Base-by-base conservation (phyloP, 2,329 filamentous ascomycete genomes). In the Verruconis gallopava region DNA sequence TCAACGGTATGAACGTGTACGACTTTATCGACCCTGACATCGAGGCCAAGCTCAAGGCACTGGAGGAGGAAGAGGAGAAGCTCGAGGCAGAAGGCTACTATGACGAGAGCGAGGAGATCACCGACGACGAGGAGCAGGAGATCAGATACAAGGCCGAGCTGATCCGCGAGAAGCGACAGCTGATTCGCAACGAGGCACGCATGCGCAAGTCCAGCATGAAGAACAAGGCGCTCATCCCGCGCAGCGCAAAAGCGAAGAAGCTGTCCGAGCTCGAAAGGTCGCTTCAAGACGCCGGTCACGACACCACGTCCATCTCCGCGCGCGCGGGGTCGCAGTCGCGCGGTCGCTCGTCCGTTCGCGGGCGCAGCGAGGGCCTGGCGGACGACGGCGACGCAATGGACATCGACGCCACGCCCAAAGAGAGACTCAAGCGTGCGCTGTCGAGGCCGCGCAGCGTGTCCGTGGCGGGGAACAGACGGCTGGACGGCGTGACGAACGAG, bases 1-100 rank as follows among this genome's bases (percentile, higher is more conserved):
- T 88, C 62, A 79, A 96, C 57, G 91, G 91, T 62, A 88, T 89
- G 73, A 98, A 98, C 61, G 84, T 98, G 44, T 91, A 89, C 66
- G 91, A 98, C 64, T 98, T 85, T 62, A 78, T 98, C 56, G 91
- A 96, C 55, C 88, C 89, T 1, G 93, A 98, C 43, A 98, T 98
- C 57, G 91, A 94, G 55, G 74, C 78, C 51, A 96, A 94, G 69
- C 75, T 98, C 38, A 79, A 81, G 40, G 85, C 85, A 43, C 72
- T 98, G 22, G 91, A 98, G 63, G 88, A 88, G 48, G 93, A 98
- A 58, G 91, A 98, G 62, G 89, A 94, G 66, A 81, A 81, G 53
- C 75, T 96, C 12, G 82, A 95, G 62, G 80, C 77, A 5, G 85
- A 94, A 49, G 91, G 91, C 46, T 94, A 82, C 71, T 98, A 98